Evolutionary conservation across 495 filamentous ascomycete species (phyloP), one percentile per base, ranked within the genome.

Genomic region (Parmelia sp.): DNA sequence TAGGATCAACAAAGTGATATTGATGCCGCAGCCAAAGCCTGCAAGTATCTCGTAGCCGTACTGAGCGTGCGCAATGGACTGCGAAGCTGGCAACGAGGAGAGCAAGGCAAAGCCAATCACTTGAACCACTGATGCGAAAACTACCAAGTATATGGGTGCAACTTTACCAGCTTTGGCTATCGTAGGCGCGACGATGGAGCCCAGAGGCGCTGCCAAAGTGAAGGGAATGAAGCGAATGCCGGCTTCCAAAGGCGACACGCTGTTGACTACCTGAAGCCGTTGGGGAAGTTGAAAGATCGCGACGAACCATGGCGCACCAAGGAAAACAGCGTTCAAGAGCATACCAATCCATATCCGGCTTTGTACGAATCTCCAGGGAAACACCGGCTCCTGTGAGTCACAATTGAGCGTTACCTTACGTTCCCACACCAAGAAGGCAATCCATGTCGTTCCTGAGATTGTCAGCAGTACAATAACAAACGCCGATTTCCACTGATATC

Each of bases 251-350:
- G 74, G 65, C 0, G 68, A 69, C 44, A 56, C 47, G 25, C 71
- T 71, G 64, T 84, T 81, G 57, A 84, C 79, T 40, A 82, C 77
- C 62, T 86, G 83, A 37, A 85, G 81, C 7, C 80, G 74, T 58
- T 85, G 79, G 8, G 84, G 84, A 5, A 87, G 71, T 57, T 79
- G 75, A 63, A 85, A 78, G 12, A 84, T 74, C 15, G 81, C 75
- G 8, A 80, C 71, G 23, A 82, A 77, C 61, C 83, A 82, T 7
- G 81, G 68, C 25, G 82, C 80, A 4, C 85, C 85, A 23, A 81
- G n/a, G n/a, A n/a, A n/a, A n/a, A n/a, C 21, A 8, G n/a, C 33
- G 25, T 73, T 75, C 55, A 64, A 29, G 49, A 58, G 33, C 56
- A n/a, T 27, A 59, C 60, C 61, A 49, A 73, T 63, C 27, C 69